Conservation (phyloP, 1,139 yeast genomes). For the Saccharomyces hybrid region DNA sequence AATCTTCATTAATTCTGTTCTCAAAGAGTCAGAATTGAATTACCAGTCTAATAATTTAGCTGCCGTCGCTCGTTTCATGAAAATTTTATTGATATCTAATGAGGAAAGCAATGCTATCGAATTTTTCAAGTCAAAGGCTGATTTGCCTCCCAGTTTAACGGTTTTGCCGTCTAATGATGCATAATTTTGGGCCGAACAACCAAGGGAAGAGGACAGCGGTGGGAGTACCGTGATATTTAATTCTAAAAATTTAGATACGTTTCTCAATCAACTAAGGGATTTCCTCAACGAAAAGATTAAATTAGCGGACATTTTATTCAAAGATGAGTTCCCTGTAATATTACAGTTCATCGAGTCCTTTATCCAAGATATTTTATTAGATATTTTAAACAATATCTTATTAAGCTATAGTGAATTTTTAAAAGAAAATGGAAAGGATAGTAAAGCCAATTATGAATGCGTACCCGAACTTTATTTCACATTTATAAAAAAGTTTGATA, state of each 20-base stretch:
- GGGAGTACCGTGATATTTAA: not conserved
- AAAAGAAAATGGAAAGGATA: constrained; percentile 7
- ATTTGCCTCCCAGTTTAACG: constrained; percentile 30
- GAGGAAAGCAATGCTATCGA: constrained; percentile 40
- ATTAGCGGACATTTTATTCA: constrained; percentile 32
- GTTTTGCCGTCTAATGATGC: constrained; percentile 22
- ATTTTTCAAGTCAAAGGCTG: constrained; percentile 41
- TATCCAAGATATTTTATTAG: constrained; percentile 45
- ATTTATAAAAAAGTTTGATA: constrained; percentile 23
- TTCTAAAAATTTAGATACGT: constrained; percentile 9
- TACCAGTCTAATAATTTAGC: constrained; percentile 44
- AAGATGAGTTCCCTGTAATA: constrained; percentile 32
- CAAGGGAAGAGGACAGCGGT: not conserved
- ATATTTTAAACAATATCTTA: constrained; percentile 16
- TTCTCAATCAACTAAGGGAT: constrained; percentile 7
- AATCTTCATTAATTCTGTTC: constrained; percentile 63
- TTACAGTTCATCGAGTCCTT: constrained; percentile 35
- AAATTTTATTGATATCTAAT: constrained; percentile 35
- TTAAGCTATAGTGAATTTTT: constrained; percentile 10
- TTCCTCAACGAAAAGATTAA: constrained; percentile 29
- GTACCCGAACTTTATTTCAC: constrained; percentile 29
- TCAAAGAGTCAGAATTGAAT: constrained; percentile 60
- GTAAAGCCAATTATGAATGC: constrained; percentile 12
- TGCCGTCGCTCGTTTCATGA: constrained; percentile 34
- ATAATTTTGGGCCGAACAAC: constrained; percentile 6